Percentiles rank a stretch among this genome's conserved stretches.
Conservation (phyloP, 2,329 filamentous ascomycete genomes). For the Juglanconis sp. region DNA sequence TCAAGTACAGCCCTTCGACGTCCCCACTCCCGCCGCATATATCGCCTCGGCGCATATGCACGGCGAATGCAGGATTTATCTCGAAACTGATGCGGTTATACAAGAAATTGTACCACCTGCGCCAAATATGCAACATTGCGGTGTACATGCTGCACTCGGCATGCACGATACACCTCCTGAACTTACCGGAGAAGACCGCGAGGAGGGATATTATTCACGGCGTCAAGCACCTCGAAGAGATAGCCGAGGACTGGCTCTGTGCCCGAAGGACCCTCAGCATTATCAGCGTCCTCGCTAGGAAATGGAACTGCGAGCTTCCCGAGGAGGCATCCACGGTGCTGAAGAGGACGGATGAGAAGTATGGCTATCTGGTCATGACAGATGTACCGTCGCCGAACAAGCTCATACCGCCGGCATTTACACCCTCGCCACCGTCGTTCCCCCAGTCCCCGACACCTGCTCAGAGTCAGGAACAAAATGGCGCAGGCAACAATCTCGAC, state of each 20-base stretch:
- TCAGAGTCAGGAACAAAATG: slow-evolving; percentile 29
- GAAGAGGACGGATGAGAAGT: slow-evolving; percentile 75
- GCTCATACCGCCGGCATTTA: slow-evolving; percentile 24
- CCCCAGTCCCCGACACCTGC: slow-evolving; percentile 20
- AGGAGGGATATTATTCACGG: slow-evolving; percentile 87
- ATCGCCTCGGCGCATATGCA: slow-evolving; percentile 86
- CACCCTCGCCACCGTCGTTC: slow-evolving; percentile 24
- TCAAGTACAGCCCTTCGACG: slow-evolving; percentile 79
- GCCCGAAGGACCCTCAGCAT: slow-evolving; percentile 82
- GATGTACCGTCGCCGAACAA: slow-evolving; percentile 56
- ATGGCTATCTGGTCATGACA: slow-evolving; percentile 65
- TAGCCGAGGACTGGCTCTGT: slow-evolving; percentile 91
- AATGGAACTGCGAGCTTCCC: slow-evolving; percentile 85
- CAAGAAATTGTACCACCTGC: slow-evolving; percentile 84
- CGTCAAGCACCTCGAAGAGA: slow-evolving; percentile 88
- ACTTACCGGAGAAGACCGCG: slow-evolving; percentile 88
- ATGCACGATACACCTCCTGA: slow-evolving; percentile 90
- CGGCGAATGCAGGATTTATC: slow-evolving; percentile 81
- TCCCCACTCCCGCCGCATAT: slow-evolving; percentile 85
- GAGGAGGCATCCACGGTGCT: slow-evolving; percentile 77
- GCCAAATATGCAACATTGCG: slow-evolving; percentile 93
- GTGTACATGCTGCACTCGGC: slow-evolving; percentile 95
- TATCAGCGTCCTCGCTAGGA: slow-evolving; percentile 77
- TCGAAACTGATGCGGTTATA: slow-evolving; percentile 94
- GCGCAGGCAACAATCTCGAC: slow-evolving; percentile 33